These are phyloP conservation scores for Penicillium italicum DNA, from an alignment of 2,329 filamentous ascomycete species.

Conservation along the genomic window DNA sequence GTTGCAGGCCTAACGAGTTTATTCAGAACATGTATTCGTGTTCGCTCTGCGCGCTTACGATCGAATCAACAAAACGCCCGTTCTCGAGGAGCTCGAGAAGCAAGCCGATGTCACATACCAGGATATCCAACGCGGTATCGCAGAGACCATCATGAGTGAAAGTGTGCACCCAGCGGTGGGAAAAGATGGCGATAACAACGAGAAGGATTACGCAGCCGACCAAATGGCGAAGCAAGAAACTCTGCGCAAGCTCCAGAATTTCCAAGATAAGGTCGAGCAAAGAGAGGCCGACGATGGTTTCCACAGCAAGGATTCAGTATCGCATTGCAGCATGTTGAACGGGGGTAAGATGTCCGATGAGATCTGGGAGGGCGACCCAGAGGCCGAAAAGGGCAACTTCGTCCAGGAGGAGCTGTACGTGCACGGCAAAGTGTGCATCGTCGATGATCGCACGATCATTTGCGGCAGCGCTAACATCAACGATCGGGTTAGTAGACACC, in stretches of 20 bases:
- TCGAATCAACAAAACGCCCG: constrained; percentile 77
- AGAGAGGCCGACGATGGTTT: constrained; percentile 21
- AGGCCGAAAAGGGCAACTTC: constrained; percentile 80
- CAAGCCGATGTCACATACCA: constrained; percentile 79
- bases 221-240: constrained; percentile 36
- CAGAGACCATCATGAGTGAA: constrained; percentile 78
- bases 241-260: constrained; percentile 20
- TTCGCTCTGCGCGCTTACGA: constrained; percentile 95
- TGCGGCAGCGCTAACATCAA: constrained; percentile 73
- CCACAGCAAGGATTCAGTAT: constrained; percentile 54
- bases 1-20: not conserved
- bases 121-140: constrained; percentile 81
- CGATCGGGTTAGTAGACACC: constrained; percentile 48
- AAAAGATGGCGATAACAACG: constrained; percentile 45
- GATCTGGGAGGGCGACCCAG: constrained; percentile 68
- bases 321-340: constrained; percentile 78
- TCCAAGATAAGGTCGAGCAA: constrained; percentile 41
- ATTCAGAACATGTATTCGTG: constrained; percentile 74
- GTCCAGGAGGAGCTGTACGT: constrained; percentile 96
- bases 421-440: constrained; percentile 81
- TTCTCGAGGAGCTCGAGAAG: constrained; percentile 70
- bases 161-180: constrained; percentile 57
- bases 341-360: constrained; percentile 64
- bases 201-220: constrained; percentile 38
- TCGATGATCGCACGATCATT: constrained; percentile 76